These are phyloP conservation scores for Rubia tinctorum DNA, from an alignment of 305 asterid genomes.

Conservation along the genomic window DNA sequence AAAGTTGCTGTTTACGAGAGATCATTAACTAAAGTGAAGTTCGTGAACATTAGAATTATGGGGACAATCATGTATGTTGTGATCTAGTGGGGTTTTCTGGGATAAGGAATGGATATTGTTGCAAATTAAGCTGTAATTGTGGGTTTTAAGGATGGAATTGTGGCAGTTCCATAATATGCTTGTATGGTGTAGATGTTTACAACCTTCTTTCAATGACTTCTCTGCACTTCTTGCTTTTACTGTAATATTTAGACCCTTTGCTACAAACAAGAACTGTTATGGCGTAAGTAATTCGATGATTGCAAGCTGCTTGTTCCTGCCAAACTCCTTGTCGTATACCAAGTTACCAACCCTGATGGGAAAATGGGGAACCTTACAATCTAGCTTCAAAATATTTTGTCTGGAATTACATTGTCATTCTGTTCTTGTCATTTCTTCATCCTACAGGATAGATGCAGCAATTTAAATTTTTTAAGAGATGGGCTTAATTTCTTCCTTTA, in stretches of 20 bases:
- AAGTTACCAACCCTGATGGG: background rate
- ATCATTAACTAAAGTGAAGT: background rate
- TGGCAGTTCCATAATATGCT: background rate
- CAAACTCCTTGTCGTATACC: background rate
- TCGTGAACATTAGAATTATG: background rate
- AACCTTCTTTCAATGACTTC: background rate
- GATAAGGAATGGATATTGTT: background rate
- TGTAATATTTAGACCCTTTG: background rate
- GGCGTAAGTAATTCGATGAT: background rate
- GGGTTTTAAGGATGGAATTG: background rate
- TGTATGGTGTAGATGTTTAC: background rate
- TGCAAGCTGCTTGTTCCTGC: background rate
- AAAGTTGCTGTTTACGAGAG: conserved; percentile 8
- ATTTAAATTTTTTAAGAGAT: background rate
- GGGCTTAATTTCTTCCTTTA: background rate
- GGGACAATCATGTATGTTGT: background rate
- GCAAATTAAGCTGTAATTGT: background rate
- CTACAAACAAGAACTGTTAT: background rate
- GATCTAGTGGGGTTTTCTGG: background rate
- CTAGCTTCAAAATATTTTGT: background rate
- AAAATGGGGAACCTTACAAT: background rate
- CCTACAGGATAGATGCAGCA: background rate
- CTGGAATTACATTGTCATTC: background rate
- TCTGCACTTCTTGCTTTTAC: background rate
- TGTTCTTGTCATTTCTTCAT: background rate